Evolutionary conservation across 2,329 filamentous ascomycete species (phyloP).

Genomic region (Alternaria infectoria): DNA sequence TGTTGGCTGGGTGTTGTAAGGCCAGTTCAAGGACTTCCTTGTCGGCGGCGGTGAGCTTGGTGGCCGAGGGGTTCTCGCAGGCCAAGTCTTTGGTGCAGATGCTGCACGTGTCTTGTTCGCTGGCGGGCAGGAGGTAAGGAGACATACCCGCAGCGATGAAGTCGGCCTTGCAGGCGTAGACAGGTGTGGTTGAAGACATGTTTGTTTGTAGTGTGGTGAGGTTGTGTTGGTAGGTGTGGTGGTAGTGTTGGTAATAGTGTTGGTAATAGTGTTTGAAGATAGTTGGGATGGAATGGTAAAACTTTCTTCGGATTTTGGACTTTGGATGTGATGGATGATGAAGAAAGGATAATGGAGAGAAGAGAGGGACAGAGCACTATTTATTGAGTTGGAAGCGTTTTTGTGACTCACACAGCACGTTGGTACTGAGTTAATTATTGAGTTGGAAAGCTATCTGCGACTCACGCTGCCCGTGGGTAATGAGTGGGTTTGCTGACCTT

Average conservation of each 20-base stretch:
- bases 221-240: not conserved
- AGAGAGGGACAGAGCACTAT: not conserved
- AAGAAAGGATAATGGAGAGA: not conserved
- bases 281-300: not conserved
- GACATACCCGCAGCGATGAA: not conserved
- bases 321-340: not conserved
- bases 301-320: not conserved
- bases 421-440: not conserved
- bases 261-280: not conserved
- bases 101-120: not conserved
- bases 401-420: not conserved
- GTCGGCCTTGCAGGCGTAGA: not conserved
- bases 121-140: not conserved
- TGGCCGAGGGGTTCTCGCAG: not conserved
- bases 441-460: not conserved
- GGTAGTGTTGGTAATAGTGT: not conserved
- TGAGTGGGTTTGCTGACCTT: not conserved
- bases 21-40: not conserved
- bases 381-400: not conserved
- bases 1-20: not conserved
- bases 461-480: not conserved
- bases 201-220: not conserved
- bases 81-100: slow-evolving; percentile 4
- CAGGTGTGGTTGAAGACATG: not conserved
- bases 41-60: not conserved